Conservation (phyloP, 2,329 filamentous ascomycete species). For the Arthrobotrys megalospora region DNA sequence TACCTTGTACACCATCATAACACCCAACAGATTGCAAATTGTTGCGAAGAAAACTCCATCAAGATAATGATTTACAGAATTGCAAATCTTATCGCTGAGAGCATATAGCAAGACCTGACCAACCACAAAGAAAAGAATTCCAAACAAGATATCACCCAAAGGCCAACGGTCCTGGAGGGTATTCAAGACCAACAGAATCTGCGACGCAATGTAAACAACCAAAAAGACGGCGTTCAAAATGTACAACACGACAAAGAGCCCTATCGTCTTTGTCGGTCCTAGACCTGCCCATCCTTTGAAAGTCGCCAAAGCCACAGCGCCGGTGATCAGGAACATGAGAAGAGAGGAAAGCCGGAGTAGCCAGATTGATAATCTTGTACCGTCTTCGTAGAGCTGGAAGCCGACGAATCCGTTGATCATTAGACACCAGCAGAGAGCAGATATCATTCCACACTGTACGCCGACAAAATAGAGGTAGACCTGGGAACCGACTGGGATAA, state of each 20-base stretch:
- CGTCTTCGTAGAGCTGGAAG: conserved; percentile 98
- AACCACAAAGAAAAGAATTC: conserved; percentile 88
- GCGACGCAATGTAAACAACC: conserved; percentile 86
- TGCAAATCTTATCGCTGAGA: conserved; percentile 87
- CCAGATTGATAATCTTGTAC: conserved; percentile 93
- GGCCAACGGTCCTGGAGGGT: conserved; percentile 97
- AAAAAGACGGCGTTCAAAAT: conserved; percentile 90
- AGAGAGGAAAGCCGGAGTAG: conserved; percentile 84
- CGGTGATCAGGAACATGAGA: conserved; percentile 86
- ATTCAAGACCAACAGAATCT: conserved; percentile 87
- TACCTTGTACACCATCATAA: conserved; percentile 99
- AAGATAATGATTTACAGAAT: conserved; percentile 87
- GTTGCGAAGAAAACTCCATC: conserved; percentile 96
- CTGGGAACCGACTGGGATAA: conserved; percentile 84
- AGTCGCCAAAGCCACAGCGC: conserved; percentile 88
- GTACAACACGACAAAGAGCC: conserved; percentile 92
- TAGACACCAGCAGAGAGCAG: conserved; percentile 87
- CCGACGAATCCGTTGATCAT: conserved; percentile 98
- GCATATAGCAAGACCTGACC: conserved; percentile 95
- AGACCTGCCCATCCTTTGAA: conserved; percentile 94
- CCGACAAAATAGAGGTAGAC: conserved; percentile 94
- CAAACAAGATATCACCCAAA: conserved; percentile 90
- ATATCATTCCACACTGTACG: conserved; percentile 85
- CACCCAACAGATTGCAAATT: conserved; percentile 89
- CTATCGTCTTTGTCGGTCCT: conserved; percentile 85